Conservation (phyloP, 163 green algal species). For the Trebouxia gelatinosa region DNA sequence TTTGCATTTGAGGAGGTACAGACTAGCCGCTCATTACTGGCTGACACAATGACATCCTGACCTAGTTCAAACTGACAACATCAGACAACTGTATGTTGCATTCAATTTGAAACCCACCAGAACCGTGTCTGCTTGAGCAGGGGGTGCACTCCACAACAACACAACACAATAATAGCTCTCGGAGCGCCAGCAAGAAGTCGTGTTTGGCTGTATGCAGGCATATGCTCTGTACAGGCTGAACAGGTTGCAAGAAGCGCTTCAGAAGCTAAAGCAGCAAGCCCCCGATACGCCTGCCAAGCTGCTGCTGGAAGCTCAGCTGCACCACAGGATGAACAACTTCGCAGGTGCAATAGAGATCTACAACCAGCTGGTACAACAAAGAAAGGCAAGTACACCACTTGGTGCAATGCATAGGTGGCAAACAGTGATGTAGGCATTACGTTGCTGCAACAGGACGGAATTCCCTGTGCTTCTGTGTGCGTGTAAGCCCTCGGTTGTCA, state of each 20-base stretch:
- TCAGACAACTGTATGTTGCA: not conserved
- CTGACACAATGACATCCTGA: not conserved
- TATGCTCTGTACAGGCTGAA: slow-evolving; percentile 80
- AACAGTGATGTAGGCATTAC: too few species aligned
- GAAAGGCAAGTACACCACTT: too few species aligned
- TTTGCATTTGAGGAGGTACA: slow-evolving; percentile 75
- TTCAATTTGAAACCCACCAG: not conserved
- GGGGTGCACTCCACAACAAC: not conserved
- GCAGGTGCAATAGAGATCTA: slow-evolving; percentile 67
- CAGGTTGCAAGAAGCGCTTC: slow-evolving; percentile 46
- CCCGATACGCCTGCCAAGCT: slow-evolving; percentile 39
- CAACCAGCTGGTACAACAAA: slow-evolving; percentile 53
- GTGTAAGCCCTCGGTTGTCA: too few species aligned
- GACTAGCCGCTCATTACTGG: not conserved
- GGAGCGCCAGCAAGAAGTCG: too few species aligned
- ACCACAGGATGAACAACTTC: slow-evolving; percentile 68
- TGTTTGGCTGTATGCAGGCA: too few species aligned
- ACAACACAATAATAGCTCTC: not conserved
- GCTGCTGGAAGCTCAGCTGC: slow-evolving; percentile 83
- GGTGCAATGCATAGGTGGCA: too few species aligned
- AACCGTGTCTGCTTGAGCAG: not conserved
- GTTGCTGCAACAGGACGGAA: too few species aligned
- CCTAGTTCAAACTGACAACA: not conserved
- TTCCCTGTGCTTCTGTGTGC: too few species aligned
- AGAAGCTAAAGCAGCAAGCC: not conserved